phyloP scores from a whole-genome alignment of 345 rosid genomes.

The Xanthoceras sorbifolium region DNA sequence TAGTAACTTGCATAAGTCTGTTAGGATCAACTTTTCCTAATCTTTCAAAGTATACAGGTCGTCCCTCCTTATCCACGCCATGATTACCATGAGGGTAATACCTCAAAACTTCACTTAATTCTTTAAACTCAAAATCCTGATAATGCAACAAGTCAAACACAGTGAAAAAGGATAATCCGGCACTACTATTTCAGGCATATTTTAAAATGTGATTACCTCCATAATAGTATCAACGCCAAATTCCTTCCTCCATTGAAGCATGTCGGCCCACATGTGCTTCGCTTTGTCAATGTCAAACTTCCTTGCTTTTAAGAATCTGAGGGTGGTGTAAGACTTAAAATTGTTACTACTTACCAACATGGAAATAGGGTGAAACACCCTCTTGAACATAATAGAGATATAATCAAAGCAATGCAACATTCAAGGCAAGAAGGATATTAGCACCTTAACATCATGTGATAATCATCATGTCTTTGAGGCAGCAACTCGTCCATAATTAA shows the following conservation, averaged over 20 bases:
- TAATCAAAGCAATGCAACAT: not conserved
- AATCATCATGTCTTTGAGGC: constrained; percentile 74
- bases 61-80: constrained; percentile 97
- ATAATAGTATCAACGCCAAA: constrained; percentile 77
- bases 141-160: constrained; percentile 17
- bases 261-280: constrained; percentile 97
- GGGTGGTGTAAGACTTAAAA: not conserved
- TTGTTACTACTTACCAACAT: not conserved
- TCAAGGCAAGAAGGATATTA: constrained; percentile 1
- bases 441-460: constrained; percentile 94
- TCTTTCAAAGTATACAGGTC: constrained; percentile 91
- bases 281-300: constrained; percentile 89
- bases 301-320: constrained; percentile 90
- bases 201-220: constrained; percentile 49
- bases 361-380: not conserved
- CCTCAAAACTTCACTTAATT: constrained; percentile 71
- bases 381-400: not conserved
- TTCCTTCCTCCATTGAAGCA: constrained; percentile 95
- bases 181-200: constrained; percentile 15
- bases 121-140: constrained; percentile 92
- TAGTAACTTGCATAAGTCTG: constrained; percentile 85
- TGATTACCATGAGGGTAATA: constrained; percentile 95
- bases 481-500: constrained; percentile 90
- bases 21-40: constrained; percentile 90
- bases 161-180: not conserved